phyloP scores from a whole-genome alignment of 495 filamentous ascomycete species.

The Chaetomium cochliodes region DNA sequence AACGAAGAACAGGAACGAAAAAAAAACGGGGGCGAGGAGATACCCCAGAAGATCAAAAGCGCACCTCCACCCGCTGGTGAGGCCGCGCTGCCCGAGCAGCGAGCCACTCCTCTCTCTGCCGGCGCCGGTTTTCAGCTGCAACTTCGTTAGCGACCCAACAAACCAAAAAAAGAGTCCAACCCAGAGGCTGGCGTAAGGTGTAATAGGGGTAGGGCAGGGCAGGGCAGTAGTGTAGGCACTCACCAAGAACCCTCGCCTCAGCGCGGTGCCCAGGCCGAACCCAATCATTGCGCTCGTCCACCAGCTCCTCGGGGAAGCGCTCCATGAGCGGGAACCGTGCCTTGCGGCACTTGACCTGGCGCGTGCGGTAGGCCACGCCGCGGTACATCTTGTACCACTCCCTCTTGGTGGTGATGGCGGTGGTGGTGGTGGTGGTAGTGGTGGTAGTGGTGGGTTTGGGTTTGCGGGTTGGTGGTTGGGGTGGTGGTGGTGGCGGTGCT shows the following conservation, averaged over 20 bases:
- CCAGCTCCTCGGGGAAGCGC: conserved; percentile 43
- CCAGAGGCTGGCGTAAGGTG: no score
- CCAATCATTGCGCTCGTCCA: conserved; percentile 39
- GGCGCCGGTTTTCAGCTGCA: conserved; percentile 12
- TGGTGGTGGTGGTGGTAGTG: no score
- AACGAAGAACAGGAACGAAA: not conserved
- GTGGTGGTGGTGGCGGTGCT: not conserved
- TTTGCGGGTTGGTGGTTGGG: not conserved
- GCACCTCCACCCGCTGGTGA: not conserved
- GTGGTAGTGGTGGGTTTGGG: no score
- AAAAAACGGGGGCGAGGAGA: not conserved
- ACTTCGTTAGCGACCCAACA: no score
- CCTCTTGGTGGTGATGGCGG: not conserved
- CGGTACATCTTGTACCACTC: conserved; percentile 26
- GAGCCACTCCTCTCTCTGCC: conserved; percentile 20
- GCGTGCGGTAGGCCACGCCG: conserved; percentile 17
- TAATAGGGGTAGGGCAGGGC: no score
- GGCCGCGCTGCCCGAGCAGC: conserved; percentile 8
- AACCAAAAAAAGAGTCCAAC: no score
- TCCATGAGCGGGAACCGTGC: conserved; percentile 28
- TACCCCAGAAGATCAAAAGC: not conserved
- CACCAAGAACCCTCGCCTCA: conserved; percentile 36
- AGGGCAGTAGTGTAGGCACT: no score
- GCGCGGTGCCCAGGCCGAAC: conserved; percentile 33
- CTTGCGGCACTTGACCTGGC: conserved; percentile 15